These are phyloP conservation scores for Mortierella antarctica DNA, from an alignment of 192 early-diverging fungal genomes.

Conservation along the genomic window DNA sequence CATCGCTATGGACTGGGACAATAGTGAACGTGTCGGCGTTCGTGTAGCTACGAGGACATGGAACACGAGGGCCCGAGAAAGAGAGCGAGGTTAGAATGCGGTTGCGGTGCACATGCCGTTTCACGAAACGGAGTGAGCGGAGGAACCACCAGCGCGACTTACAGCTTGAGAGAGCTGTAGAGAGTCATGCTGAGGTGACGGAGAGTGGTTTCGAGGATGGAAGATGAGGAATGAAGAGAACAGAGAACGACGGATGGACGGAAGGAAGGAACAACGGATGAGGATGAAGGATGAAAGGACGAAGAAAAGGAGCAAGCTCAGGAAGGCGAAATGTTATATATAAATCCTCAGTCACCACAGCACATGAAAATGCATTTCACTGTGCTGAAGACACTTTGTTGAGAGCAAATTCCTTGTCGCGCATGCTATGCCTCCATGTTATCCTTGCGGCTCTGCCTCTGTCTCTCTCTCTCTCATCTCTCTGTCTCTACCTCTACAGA, in stretches of 20 bases:
- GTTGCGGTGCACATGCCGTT: background rate
- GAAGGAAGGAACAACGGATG: constrained; percentile 1
- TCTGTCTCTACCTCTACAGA: no score
- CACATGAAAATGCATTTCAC: no score
- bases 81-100: background rate
- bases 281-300: background rate
- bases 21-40: constrained; percentile 66
- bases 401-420: no score
- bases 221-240: background rate
- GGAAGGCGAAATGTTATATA: no score
- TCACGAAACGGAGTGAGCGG: background rate
- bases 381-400: no score
- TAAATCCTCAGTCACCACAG: no score
- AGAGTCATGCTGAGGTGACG: constrained; percentile 19
- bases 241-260: background rate
- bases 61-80: background rate
- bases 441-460: no score
- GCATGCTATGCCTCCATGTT: no score
- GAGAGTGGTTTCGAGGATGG: background rate
- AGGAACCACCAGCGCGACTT: constrained; percentile 3
- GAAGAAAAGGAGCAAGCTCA: background rate
- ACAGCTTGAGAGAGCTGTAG: constrained; percentile 42
- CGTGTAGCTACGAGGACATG: constrained; percentile 57
- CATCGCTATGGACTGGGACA: constrained; percentile 63
- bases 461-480: no score